phyloP scores from a whole-genome alignment of 2,329 filamentous ascomycete genomes.

The Chrysosporium keratinophilum region DNA sequence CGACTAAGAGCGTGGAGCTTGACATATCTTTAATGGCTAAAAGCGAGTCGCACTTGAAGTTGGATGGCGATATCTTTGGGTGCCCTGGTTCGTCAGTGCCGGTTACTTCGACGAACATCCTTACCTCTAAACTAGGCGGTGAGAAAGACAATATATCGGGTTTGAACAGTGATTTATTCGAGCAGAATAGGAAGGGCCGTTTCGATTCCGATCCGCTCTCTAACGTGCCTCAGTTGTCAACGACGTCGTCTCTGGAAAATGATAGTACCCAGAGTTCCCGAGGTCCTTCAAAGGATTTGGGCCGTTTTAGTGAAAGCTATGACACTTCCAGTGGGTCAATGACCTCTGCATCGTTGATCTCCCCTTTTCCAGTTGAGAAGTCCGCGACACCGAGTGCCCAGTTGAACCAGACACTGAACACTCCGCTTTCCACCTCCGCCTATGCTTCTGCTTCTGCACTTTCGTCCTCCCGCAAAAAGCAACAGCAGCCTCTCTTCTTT shows the following conservation, averaged over 20 bases:
- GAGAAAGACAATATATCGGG: background rate
- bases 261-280: slow-evolving; percentile 17
- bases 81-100: background rate
- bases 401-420: slow-evolving; percentile 15
- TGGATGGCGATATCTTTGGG: background rate
- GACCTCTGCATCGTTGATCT: slow-evolving; percentile 22
- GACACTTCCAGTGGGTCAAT: slow-evolving; percentile 25
- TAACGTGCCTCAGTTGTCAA: background rate
- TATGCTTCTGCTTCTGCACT: background rate
- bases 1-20: background rate
- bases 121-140: background rate
- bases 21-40: background rate
- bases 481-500: slow-evolving; percentile 16
- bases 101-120: background rate
- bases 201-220: background rate
- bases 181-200: background rate
- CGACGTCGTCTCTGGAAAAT: slow-evolving; percentile 4
- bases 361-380: slow-evolving; percentile 19
- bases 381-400: slow-evolving; percentile 13
- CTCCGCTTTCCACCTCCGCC: slow-evolving; percentile 5
- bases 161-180: background rate
- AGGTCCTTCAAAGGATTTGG: slow-evolving; percentile 18
- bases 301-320: slow-evolving; percentile 17
- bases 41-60: background rate
- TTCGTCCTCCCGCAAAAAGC: slow-evolving; percentile 8